phyloP scores from a whole-genome alignment of 2,329 filamentous ascomycete genomes.

The Beauveria varroae region DNA sequence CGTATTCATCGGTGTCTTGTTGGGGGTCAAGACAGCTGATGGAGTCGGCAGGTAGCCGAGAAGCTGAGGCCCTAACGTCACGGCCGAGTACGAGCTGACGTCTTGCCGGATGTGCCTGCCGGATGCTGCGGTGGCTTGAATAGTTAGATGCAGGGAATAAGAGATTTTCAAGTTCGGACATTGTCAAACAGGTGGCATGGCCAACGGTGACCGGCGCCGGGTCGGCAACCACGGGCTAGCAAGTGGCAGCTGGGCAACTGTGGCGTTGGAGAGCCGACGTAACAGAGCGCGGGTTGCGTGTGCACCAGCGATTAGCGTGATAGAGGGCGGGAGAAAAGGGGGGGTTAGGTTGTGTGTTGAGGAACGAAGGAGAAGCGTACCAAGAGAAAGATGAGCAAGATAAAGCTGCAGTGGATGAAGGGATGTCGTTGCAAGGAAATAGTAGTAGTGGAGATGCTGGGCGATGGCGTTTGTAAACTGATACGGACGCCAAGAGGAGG shows the following conservation, averaged over 20 bases:
- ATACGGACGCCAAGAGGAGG: not conserved
- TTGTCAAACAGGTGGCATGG: not conserved
- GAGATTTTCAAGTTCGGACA: not conserved
- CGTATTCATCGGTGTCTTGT: not conserved
- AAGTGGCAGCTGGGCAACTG: not conserved
- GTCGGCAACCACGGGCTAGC: slow-evolving; percentile 2
- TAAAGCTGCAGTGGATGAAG: not conserved
- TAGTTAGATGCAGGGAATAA: not conserved
- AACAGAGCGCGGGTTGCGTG: not conserved
- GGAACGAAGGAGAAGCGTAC: not conserved
- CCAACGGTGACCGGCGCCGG: not conserved
- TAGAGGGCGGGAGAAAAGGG: not conserved
- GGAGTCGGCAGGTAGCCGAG: not conserved
- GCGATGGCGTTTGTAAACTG: not conserved
- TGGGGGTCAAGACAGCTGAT: not conserved
- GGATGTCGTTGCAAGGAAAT: not conserved
- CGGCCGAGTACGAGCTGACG: not conserved
- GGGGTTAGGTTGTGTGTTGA: not conserved
- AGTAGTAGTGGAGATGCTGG: not conserved
- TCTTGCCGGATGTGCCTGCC: not conserved
- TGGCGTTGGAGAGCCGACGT: slow-evolving; percentile 3
- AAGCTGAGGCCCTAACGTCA: not conserved
- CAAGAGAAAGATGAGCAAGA: not conserved
- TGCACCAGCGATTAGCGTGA: not conserved
- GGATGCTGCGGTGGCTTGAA: not conserved